Evolutionary conservation across 306 rosid genomes (phyloP), one percentile per base, ranked within the genome.

Genomic region (Biancaea sappan): DNA sequence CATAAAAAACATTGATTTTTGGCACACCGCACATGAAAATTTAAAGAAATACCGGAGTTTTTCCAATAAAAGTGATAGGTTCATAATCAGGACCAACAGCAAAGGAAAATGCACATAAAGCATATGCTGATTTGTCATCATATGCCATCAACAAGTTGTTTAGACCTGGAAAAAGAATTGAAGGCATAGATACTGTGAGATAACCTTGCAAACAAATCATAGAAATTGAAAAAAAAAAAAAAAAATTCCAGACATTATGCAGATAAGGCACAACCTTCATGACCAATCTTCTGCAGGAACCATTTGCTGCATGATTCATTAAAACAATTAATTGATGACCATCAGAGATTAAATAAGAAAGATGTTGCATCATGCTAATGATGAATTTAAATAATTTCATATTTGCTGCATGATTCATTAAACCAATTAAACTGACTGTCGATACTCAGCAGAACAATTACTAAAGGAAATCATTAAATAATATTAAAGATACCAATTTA

Each of bases 201-300:
- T 60, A 75, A 24, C 18, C 67, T 34, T 8, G 66, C 60, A 66
- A 32, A 2, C 22, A 57, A 34, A 47, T 13, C 29, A 51, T 12
- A 72, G 73, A 67, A 38, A 9, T 46, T 31, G 68, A 82, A 51
- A 71, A 66, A 4, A 24, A 68, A 24, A 25, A 65, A 82, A 51
- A 71, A 66, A 4, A 24, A 68, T 18, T 11, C 24, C 73, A 76
- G 70, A 57, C 38, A 3, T 25, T 48, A 40, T 57, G 38, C 31
- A 47, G 61, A 61, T 62, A 61, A 63, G 80, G 53, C 57, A 48
- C 57, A 62, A 91, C 97, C 98, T 91, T 90, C 87, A 61, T 90
- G 98, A 52, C 98, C 98, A 80, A 88, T 80, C 93, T 94, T 94
- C 96, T 91, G 91, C 81, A 94, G 85, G 91, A 94, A 94, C 98